phyloP scores from a whole-genome alignment of 2,329 filamentous ascomycete species.

The Scytalidium sp. region DNA sequence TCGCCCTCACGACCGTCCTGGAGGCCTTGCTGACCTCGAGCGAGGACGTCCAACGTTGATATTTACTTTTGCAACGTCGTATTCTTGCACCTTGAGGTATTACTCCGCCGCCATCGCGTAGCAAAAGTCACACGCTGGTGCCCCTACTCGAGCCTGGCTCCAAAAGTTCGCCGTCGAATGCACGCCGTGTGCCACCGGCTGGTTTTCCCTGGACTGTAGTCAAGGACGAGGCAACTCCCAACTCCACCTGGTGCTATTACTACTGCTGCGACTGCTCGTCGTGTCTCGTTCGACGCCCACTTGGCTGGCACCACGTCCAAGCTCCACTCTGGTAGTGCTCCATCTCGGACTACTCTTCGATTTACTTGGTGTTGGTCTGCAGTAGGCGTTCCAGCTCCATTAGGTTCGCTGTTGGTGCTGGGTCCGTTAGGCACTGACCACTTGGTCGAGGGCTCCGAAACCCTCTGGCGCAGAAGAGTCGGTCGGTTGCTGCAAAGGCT shows the following conservation, averaged over 20 bases:
- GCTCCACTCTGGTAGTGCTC: background rate
- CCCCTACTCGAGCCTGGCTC: too few relatives aligned
- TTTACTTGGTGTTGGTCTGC: too few relatives aligned
- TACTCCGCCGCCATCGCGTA: background rate
- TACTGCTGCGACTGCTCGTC: background rate
- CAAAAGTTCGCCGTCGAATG: too few relatives aligned
- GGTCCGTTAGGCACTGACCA: too few relatives aligned
- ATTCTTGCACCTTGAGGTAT: background rate
- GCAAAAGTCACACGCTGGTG: background rate
- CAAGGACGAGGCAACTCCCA: too few relatives aligned
- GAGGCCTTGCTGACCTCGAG: background rate
- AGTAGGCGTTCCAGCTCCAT: background rate
- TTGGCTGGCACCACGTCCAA: background rate
- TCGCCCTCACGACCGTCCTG: background rate
- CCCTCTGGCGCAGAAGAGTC: too few relatives aligned
- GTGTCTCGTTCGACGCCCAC: background rate
- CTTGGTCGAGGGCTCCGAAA: too few relatives aligned
- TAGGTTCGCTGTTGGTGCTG: too few relatives aligned
- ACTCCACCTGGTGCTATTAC: background rate
- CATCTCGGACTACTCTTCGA: too few relatives aligned
- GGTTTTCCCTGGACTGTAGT: background rate
- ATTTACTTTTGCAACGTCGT: background rate
- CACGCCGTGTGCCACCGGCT: background rate
- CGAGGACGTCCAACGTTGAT: background rate
- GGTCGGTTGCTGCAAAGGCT: too few relatives aligned